These are phyloP conservation scores for Penicillium egyptiacum DNA, from an alignment of 495 filamentous ascomycete genomes.

Conservation along the genomic window DNA sequence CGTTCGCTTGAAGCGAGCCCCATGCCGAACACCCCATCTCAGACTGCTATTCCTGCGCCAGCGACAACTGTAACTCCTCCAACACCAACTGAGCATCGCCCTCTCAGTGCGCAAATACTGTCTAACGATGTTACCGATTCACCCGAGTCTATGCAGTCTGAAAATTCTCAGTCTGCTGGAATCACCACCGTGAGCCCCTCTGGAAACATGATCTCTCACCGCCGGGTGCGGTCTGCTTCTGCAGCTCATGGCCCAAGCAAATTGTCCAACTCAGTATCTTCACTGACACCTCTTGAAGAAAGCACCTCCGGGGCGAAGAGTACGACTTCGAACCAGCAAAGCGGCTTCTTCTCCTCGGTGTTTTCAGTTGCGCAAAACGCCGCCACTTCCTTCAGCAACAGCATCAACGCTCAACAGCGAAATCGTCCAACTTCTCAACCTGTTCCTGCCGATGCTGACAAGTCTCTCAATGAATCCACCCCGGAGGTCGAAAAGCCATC, in stretches of 20 bases:
- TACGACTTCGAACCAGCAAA: conserved; percentile 39
- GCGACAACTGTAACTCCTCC: conserved; percentile 57
- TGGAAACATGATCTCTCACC: conserved; percentile 76
- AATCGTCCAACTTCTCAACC: conserved; percentile 35
- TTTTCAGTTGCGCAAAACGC: conserved; percentile 94
- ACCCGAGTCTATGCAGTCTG: conserved; percentile 34
- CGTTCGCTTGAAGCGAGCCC: conserved; percentile 27
- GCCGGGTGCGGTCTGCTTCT: conserved; percentile 66
- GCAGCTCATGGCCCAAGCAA: conserved; percentile 76
- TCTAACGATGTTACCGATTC: conserved; percentile 37
- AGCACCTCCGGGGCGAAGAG: conserved; percentile 48
- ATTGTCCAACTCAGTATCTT: conserved; percentile 74
- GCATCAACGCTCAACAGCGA: conserved; percentile 61
- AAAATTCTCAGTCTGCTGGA: conserved; percentile 32
- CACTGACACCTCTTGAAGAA: conserved; percentile 71
- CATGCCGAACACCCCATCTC: conserved; percentile 46
- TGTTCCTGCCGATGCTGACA: conserved; percentile 29
- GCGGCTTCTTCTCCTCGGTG: conserved; percentile 89
- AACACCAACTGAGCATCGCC: conserved; percentile 44
- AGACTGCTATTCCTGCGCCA: conserved; percentile 43
- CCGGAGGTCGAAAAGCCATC: conserved; percentile 24
- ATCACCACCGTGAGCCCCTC: conserved; percentile 50
- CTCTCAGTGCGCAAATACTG: conserved; percentile 21
- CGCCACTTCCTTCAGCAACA: conserved; percentile 80
- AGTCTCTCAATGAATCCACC: conserved; percentile 19